phyloP scores from a whole-genome alignment of 805 yeast genomes.

The Lipomyces yamanashiensis region DNA sequence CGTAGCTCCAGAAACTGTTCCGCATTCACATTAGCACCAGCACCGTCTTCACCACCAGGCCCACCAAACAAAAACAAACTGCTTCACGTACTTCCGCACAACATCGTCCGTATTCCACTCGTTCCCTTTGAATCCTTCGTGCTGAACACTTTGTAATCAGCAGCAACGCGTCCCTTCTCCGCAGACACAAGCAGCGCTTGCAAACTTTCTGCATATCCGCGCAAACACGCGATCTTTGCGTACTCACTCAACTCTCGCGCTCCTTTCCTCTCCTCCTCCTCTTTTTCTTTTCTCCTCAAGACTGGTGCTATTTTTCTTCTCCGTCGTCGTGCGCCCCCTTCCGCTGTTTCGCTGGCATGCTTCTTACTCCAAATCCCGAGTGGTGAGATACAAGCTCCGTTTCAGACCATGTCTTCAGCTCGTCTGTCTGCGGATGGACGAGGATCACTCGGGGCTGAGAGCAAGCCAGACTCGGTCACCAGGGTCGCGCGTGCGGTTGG shows the following conservation, averaged over 20 bases:
- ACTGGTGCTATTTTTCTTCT: constrained; percentile 28
- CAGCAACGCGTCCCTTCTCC: neutral
- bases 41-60: neutral
- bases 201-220: constrained; percentile 3
- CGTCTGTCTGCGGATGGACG: constrained; percentile 9
- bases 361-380: constrained; percentile 15
- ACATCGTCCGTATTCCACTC: constrained; percentile 1
- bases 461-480: neutral
- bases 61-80: neutral
- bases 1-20: constrained; percentile 27
- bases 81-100: constrained; percentile 14
- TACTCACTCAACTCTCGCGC: neutral
- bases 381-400: constrained; percentile 25
- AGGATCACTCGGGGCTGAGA: constrained; percentile 12
- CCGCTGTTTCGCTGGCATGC: constrained; percentile 1
- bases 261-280: neutral
- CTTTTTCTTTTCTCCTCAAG: constrained; percentile 16
- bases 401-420: constrained; percentile 10
- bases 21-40: neutral
- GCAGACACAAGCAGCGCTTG: neutral
- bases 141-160: neutral
- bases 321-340: constrained; percentile 10
- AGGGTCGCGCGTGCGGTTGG: constrained; percentile 8
- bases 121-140: neutral
- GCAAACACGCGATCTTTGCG: neutral